A percentile compares a stretch with the other conserved stretches of the same genome.
Conservation (phyloP, 495 filamentous ascomycete species). For the Podospora australis region DNA sequence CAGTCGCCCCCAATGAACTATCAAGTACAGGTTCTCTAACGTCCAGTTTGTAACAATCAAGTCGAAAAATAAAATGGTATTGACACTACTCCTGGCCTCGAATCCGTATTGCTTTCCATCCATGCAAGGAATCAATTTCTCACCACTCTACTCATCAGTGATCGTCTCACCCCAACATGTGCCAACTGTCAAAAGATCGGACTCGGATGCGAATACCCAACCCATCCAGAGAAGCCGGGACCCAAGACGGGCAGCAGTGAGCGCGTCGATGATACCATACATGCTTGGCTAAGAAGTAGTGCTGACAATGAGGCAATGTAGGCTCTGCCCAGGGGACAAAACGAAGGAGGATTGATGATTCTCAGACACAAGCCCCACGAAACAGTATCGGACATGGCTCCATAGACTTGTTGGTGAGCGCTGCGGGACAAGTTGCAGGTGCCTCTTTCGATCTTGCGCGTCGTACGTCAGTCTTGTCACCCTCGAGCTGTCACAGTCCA, state of each 20-base stretch:
- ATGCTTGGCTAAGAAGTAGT: too few species aligned
- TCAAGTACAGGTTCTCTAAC: background rate
- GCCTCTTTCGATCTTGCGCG: background rate
- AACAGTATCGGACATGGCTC: background rate
- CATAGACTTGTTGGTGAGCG: background rate
- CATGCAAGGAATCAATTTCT: background rate
- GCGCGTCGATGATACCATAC: background rate
- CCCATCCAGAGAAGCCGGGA: conserved; percentile 21
- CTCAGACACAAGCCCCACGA: background rate
- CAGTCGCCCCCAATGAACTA: background rate
- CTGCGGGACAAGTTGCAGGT: background rate
- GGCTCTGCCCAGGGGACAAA: background rate
- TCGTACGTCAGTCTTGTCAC: conserved; percentile 2
- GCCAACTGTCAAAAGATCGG: conserved; percentile 9
- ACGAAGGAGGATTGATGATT: background rate
- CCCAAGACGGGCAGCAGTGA: conserved; percentile 19
- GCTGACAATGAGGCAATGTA: background rate
- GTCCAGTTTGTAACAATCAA: conserved; percentile 7
- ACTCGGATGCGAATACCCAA: conserved; percentile 11
- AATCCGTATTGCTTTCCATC: too few species aligned
- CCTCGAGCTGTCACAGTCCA: background rate
- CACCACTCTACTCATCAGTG: conserved; percentile 1
- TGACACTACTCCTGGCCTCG: too few species aligned
- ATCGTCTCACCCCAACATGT: conserved; percentile 11
- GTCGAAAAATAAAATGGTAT: conserved; percentile 21